Percentiles rank a stretch among this genome's conserved stretches.
These are phyloP conservation scores for Cinnamomum chago DNA, from an alignment of 164 flowering plant genomes.

Conservation along the genomic window DNA sequence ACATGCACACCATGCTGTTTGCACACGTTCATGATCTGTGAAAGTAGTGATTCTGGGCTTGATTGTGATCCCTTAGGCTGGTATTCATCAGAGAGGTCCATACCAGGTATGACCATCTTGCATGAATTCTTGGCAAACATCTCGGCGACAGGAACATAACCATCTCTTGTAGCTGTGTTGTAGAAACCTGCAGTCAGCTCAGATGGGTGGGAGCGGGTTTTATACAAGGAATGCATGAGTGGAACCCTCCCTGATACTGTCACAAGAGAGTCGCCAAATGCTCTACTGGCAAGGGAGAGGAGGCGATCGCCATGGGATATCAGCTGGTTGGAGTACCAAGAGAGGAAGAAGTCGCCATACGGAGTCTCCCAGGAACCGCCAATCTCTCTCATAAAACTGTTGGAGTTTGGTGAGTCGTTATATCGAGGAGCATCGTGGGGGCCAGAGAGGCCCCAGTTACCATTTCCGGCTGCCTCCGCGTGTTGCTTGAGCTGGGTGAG, in stretches of 20 bases:
- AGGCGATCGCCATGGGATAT: slow-evolving; percentile 61
- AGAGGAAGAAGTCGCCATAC: slow-evolving; percentile 86
- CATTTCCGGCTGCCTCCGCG: slow-evolving; percentile 57
- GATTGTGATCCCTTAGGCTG: slow-evolving; percentile 38
- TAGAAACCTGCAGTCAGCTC: slow-evolving; percentile 85
- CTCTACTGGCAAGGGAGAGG: slow-evolving; percentile 56
- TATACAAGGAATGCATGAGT: slow-evolving; percentile 56
- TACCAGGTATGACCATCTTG: slow-evolving; percentile 61
- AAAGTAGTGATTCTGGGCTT: slow-evolving; percentile 58
- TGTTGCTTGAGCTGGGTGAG: slow-evolving; percentile 56
- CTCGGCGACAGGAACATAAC: slow-evolving; percentile 60
- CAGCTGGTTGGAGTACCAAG: slow-evolving; percentile 84
- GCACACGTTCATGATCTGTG: slow-evolving; percentile 50
- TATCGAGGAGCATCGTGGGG: slow-evolving; percentile 87
- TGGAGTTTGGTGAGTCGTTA: slow-evolving; percentile 42
- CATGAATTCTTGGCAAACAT: slow-evolving; percentile 65
- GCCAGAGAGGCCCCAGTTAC: slow-evolving; percentile 78
- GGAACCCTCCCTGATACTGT: slow-evolving; percentile 63
- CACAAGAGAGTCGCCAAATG: slow-evolving; percentile 34
- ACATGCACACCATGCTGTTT: slow-evolving; percentile 45
- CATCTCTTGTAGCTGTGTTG: slow-evolving; percentile 57
- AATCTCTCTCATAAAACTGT: slow-evolving; percentile 52
- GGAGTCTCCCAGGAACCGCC: slow-evolving; percentile 92
- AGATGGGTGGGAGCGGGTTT: slow-evolving; percentile 61
- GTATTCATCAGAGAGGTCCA: slow-evolving; percentile 67